Evolutionary conservation across 768 basidiomycete species (phyloP).

Genomic region (Hygrophoropsis aurantiaca): DNA sequence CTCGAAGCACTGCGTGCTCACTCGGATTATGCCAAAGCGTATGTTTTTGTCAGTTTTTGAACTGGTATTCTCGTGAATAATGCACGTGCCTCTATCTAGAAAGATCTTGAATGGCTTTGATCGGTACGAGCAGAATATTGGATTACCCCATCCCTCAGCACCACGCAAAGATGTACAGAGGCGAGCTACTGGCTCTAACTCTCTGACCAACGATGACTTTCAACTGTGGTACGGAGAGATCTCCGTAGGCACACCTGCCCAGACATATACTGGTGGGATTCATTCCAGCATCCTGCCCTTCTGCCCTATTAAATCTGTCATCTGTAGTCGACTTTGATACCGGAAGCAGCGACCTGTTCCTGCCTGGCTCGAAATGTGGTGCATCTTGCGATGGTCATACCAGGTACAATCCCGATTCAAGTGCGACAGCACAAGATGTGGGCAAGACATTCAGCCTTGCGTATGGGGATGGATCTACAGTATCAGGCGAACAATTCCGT

Average conservation of each 20-base stretch:
- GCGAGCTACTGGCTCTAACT: constrained; percentile 23
- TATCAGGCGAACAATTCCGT: constrained; percentile 42
- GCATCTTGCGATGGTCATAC: constrained; percentile 38
- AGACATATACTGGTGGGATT: constrained; percentile 30
- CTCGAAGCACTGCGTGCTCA: constrained; percentile 14
- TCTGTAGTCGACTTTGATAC: constrained; percentile 43
- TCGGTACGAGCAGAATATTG: background rate
- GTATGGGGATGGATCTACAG: constrained; percentile 51
- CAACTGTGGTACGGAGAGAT: constrained; percentile 40
- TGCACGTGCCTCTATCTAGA: constrained; percentile 7
- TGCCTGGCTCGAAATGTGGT: constrained; percentile 37
- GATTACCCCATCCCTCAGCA: background rate
- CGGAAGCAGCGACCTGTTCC: constrained; percentile 46
- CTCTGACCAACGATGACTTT: constrained; percentile 31
- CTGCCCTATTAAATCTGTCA: background rate
- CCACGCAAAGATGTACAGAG: constrained; percentile 3
- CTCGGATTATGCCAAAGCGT: constrained; percentile 10
- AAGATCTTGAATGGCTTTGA: background rate
- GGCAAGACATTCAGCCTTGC: constrained; percentile 37
- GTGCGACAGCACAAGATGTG: constrained; percentile 35
- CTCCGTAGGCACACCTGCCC: constrained; percentile 42
- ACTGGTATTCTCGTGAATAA: background rate
- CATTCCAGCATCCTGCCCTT: background rate
- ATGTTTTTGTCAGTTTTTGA: background rate
- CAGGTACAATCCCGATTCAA: constrained; percentile 35